phyloP scores from a whole-genome alignment of 371 early-diverging fungal species.

The Chytridium lagenaria region DNA sequence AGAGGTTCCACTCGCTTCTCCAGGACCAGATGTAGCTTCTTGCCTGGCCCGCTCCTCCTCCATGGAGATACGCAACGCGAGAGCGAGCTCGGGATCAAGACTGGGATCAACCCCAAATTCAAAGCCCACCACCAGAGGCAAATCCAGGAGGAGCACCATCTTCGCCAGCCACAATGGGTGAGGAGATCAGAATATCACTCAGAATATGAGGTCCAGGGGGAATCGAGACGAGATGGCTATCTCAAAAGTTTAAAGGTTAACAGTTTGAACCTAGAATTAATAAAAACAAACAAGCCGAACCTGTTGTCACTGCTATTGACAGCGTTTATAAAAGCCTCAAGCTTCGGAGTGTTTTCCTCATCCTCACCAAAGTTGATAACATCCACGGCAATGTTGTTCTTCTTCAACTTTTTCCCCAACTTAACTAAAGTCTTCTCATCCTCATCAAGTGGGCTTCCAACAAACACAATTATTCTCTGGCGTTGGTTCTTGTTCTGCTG shows the following conservation, averaged over 20 bases:
- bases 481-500: conserved; percentile 96
- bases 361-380: conserved; percentile 98
- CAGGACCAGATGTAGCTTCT: conserved; percentile 59
- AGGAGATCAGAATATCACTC: conserved; percentile 84
- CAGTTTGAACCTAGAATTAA: not conserved
- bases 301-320: conserved; percentile 91
- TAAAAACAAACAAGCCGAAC: no score
- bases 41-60: conserved; percentile 96
- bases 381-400: conserved; percentile 96
- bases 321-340: conserved; percentile 88
- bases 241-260: conserved; percentile 16
- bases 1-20: conserved; percentile 52
- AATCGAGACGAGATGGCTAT: conserved; percentile 87
- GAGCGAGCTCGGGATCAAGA: conserved; percentile 94
- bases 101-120: conserved; percentile 97
- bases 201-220: conserved; percentile 95
- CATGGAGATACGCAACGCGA: conserved; percentile 93
- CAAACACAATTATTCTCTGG: conserved; percentile 94
- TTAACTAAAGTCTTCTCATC: conserved; percentile 87
- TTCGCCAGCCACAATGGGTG: conserved; percentile 86
- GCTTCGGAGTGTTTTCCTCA: conserved; percentile 82
- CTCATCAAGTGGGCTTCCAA: conserved; percentile 84
- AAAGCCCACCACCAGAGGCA: conserved; percentile 72
- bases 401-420: conserved; percentile 94
- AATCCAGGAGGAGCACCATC: conserved; percentile 74